Evolutionary conservation across 2,329 filamentous ascomycete genomes (phyloP).

Genomic region (Nigrospora oryzae): DNA sequence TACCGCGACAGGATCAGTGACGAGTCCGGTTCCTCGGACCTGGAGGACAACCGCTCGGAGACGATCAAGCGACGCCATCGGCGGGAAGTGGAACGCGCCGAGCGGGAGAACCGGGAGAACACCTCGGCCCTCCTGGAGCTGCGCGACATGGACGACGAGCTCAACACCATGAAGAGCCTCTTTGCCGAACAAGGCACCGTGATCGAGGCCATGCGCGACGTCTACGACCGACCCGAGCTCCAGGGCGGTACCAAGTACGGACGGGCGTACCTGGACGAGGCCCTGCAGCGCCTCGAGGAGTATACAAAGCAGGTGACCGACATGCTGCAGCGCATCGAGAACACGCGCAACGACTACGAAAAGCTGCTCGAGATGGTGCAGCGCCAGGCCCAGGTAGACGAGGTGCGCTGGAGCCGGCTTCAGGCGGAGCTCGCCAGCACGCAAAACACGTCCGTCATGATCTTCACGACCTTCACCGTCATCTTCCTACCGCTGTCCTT

Average conservation of each 20-base stretch:
- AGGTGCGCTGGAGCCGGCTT: conserved; percentile 52
- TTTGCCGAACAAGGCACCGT: conserved; percentile 48
- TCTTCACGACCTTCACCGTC: conserved; percentile 56
- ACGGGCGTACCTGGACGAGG: conserved; percentile 41
- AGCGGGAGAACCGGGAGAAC: conserved; percentile 52
- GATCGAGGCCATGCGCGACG: conserved; percentile 36
- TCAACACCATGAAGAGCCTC: conserved; percentile 45
- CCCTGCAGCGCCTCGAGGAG: conserved; percentile 42
- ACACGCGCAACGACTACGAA: conserved; percentile 53
- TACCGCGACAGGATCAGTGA: conserved; percentile 36
- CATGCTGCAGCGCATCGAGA: conserved; percentile 50
- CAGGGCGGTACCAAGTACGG: conserved; percentile 34
- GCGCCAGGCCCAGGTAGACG: conserved; percentile 58
- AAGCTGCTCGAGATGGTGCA: conserved; percentile 60
- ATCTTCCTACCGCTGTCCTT: conserved; percentile 57
- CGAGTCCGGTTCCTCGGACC: conserved; percentile 30
- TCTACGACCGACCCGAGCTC: conserved; percentile 32
- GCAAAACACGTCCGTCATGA: conserved; percentile 56
- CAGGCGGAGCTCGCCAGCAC: conserved; percentile 55
- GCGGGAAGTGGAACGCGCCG: conserved; percentile 31
- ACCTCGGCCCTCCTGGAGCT: conserved; percentile 55
- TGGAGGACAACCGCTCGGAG: conserved; percentile 27
- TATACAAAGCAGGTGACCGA: conserved; percentile 45
- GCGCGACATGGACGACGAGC: conserved; percentile 56
- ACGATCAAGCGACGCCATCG: conserved; percentile 34